Percentiles rank a stretch among this genome's conserved stretches.
These are phyloP conservation scores for Tympanopsis confertula DNA, from an alignment of 2,329 filamentous ascomycete genomes.

Conservation along the genomic window DNA sequence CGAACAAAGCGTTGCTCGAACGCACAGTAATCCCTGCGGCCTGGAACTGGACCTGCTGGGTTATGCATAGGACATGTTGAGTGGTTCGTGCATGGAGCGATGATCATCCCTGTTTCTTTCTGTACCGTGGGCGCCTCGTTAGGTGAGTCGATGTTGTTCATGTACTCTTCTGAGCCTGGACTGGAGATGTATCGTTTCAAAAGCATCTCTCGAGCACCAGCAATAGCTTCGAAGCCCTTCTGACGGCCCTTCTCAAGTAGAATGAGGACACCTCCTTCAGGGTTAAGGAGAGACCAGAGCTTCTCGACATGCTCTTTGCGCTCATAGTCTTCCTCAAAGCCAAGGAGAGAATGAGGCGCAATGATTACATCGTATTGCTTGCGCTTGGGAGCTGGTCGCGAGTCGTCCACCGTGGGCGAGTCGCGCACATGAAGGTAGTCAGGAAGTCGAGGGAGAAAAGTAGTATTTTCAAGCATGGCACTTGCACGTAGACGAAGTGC, in stretches of 20 bases:
- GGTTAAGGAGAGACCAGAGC: conserved; percentile 47
- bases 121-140: conserved; percentile 9
- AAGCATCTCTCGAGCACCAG: conserved; percentile 45
- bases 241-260: conserved; percentile 55
- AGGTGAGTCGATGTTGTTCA: conserved; percentile 13
- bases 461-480: conserved; percentile 47
- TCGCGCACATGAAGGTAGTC: conserved; percentile 38
- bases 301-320: conserved; percentile 49
- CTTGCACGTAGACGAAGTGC: conserved; percentile 41
- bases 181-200: conserved; percentile 44
- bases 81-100: conserved; percentile 76
- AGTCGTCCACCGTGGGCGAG: conserved; percentile 24
- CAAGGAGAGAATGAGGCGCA: conserved; percentile 47
- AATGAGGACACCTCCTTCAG: conserved; percentile 46
- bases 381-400: conserved; percentile 21
- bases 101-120: conserved; percentile 51
- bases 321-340: conserved; percentile 42
- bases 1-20: conserved; percentile 83
- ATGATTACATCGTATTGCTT: conserved; percentile 54
- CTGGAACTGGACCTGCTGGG: conserved; percentile 53
- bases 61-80: conserved; percentile 79
- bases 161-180: conserved; percentile 29
- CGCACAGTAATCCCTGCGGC: conserved; percentile 81
- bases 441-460: conserved; percentile 50
- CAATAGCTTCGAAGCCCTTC: conserved; percentile 52